Evolutionary conservation across 495 filamentous ascomycete species (phyloP).

Genomic region (Neurospora intermedia): DNA sequence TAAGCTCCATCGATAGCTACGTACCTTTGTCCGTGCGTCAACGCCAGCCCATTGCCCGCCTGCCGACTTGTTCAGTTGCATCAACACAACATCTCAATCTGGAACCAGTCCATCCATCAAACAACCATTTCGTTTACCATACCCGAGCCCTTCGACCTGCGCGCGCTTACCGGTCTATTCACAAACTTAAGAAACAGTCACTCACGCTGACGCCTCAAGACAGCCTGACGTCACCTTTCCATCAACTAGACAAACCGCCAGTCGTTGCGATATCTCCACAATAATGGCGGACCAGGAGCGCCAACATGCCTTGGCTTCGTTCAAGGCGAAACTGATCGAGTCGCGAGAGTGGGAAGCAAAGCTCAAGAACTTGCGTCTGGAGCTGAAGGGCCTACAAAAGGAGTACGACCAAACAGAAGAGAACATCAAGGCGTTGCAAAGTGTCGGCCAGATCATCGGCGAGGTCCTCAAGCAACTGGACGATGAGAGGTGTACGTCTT

Average conservation of each 20-base stretch:
- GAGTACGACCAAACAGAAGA: conserved; percentile 97
- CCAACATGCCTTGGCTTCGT: conserved; percentile 71
- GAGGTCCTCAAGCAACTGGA: conserved; percentile 98
- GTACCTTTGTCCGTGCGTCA: background rate
- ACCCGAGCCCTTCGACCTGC: background rate
- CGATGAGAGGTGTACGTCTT: conserved; percentile 85
- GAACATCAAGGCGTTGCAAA: conserved; percentile 98
- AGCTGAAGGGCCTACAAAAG: conserved; percentile 89
- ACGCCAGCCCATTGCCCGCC: conserved; percentile 1
- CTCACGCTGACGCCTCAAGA: background rate
- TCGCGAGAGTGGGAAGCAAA: conserved; percentile 98
- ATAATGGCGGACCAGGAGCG: conserved; percentile 52
- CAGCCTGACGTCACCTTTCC: background rate
- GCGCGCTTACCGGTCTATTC: background rate
- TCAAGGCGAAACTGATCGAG: conserved; percentile 88
- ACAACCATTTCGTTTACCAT: background rate
- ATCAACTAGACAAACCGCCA: background rate
- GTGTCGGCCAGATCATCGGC: conserved; percentile 98
- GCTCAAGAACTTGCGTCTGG: conserved; percentile 78
- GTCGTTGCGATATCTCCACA: background rate
- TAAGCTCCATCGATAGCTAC: conserved; percentile 6
- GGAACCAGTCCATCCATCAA: background rate
- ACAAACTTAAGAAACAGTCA: background rate
- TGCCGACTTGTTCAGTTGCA: background rate
- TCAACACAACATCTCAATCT: background rate